A percentile compares a stretch with the other conserved stretches of the same genome.
These are phyloP conservation scores for Acer campestre DNA, from an alignment of 345 rosid genomes.

Conservation along the genomic window DNA sequence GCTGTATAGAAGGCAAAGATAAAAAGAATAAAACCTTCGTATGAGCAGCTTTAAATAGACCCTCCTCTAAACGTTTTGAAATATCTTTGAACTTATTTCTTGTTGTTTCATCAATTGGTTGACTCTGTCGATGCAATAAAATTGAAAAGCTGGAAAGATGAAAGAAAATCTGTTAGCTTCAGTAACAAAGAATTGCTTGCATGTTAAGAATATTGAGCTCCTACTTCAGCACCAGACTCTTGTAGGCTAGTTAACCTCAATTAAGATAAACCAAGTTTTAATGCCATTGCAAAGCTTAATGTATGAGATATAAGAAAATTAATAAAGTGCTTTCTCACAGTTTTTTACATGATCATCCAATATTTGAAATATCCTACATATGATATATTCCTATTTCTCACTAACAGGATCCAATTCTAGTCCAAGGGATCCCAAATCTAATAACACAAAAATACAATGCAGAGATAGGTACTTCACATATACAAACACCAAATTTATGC, in stretches of 20 bases:
- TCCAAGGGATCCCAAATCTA: neutral
- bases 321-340: neutral
- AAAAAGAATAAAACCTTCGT: slow-evolving; percentile 54
- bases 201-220: neutral
- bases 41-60: slow-evolving; percentile 64
- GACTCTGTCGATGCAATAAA: slow-evolving; percentile 54
- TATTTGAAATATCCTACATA: neutral
- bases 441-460: neutral
- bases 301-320: neutral
- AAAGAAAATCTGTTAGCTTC: slow-evolving; percentile 14
- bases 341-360: neutral
- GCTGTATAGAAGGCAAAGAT: neutral
- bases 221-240: neutral
- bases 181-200: neutral
- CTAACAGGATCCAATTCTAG: neutral
- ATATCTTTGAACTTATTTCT: slow-evolving; percentile 53
- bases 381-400: neutral
- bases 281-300: neutral
- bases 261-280: neutral
- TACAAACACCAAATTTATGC: neutral
- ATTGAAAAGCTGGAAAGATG: slow-evolving; percentile 44
- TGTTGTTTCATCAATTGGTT: slow-evolving; percentile 46
- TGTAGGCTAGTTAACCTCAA: neutral
- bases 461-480: neutral
- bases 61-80: slow-evolving; percentile 86